A percentile compares a stretch with the other conserved stretches of the same genome.
These are phyloP conservation scores for Trichothecium roseum DNA, from an alignment of 2,329 filamentous ascomycete species.

Conservation along the genomic window DNA sequence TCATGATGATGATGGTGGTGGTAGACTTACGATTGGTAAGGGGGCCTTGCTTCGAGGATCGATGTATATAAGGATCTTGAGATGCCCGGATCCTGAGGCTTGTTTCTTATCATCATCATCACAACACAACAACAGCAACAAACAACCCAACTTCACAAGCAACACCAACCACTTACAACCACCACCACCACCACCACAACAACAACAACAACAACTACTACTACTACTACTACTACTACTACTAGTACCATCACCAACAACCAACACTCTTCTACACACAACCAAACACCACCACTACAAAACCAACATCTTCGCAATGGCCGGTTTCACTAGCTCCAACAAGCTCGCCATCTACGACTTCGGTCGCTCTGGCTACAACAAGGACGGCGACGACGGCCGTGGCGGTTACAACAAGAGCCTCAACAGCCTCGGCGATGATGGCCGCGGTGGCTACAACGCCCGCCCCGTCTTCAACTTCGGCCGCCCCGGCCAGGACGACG, in stretches of 20 bases:
- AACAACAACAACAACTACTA: too few species aligned
- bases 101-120: too few species aligned
- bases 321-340: constrained; percentile 31
- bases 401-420: constrained; percentile 12
- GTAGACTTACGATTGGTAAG: too few species aligned
- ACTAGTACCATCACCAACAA: constrained; percentile 10
- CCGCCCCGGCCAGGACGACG: constrained; percentile 18
- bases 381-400: constrained; percentile 22
- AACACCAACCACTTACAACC: not conserved
- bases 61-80: too few species aligned
- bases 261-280: too few species aligned
- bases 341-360: constrained; percentile 24
- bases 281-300: too few species aligned
- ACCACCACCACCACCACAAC: too few species aligned
- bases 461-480: constrained; percentile 24
- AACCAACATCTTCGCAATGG: too few species aligned
- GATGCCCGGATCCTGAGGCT: too few species aligned
- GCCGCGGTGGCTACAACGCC: constrained; percentile 39
- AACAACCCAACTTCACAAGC: constrained; percentile 2
- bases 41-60: too few species aligned
- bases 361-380: constrained; percentile 32
- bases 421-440: constrained; percentile 19
- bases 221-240: too few species aligned
- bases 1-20: too few species aligned
- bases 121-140: constrained; percentile 2